Evolutionary conservation across 192 early-diverging fungal genomes (phyloP).

Genomic region (Podila epigama): DNA sequence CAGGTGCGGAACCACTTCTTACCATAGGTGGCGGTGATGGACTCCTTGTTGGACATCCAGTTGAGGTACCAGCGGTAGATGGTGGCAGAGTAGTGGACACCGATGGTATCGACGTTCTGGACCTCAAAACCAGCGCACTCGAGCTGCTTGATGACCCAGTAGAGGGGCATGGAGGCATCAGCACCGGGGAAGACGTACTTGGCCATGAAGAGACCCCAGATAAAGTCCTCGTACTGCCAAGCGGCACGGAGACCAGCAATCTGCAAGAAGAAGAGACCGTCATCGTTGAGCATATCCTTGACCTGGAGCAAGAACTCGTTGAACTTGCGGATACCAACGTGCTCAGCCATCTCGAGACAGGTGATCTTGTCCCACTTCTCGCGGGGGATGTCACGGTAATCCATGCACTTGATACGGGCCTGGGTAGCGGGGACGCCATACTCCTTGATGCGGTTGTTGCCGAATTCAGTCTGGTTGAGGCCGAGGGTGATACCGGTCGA

Average conservation of each 20-base stretch:
- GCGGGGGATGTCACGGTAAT: slow-evolving; percentile 97
- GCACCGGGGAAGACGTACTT: slow-evolving; percentile 99
- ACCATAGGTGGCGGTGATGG: slow-evolving; percentile 85
- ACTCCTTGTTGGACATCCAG: slow-evolving; percentile 95
- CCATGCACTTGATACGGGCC: slow-evolving; percentile 89
- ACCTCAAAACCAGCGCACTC: slow-evolving; percentile 96
- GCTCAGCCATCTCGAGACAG: slow-evolving; percentile 99
- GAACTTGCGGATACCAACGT: slow-evolving; percentile 95
- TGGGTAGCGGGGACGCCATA: slow-evolving; percentile 77
- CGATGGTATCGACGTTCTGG: slow-evolving; percentile 86
- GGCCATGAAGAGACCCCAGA: slow-evolving; percentile 96
- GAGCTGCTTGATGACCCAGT: slow-evolving; percentile 94
- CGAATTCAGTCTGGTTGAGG: slow-evolving; percentile 91
- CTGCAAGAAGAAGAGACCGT: slow-evolving; percentile 98
- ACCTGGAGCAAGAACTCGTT: slow-evolving; percentile 91
- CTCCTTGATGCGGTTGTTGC: slow-evolving; percentile 81
- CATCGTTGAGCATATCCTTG: slow-evolving; percentile 94
- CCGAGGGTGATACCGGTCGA: slow-evolving; percentile 95
- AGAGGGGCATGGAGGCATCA: slow-evolving; percentile 94
- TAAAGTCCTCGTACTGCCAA: slow-evolving; percentile 71
- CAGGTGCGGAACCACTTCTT: slow-evolving; percentile 90
- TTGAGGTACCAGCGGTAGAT: slow-evolving; percentile 97
- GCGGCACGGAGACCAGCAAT: slow-evolving; percentile 90
- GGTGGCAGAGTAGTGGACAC: slow-evolving; percentile 97
- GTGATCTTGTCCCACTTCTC: slow-evolving; percentile 97